Base-by-base conservation (phyloP, 2,329 filamentous ascomycete species). In the Talaromyces sp. region DNA sequence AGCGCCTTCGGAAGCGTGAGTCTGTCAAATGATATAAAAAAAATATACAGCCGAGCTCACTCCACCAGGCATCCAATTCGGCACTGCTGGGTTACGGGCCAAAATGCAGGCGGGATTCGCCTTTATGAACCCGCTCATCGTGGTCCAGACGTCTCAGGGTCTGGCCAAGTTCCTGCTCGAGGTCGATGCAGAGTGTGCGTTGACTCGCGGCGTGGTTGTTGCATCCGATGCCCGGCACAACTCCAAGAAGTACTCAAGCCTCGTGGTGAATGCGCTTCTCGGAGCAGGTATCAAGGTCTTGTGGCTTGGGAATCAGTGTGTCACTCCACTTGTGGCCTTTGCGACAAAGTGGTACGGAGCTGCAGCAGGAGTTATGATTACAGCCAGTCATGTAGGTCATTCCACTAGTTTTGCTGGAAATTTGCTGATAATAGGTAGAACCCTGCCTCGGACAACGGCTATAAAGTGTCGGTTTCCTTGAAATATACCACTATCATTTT, bases 61-160 rank as follows among this genome's bases (percentile, higher is more conserved):
- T 10, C 46, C 21, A 52, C 58, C 58, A 78, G 75, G 77, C 27
- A 86, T 87, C 61, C 79, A 83, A 51, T 87, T 87, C 65, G 85
- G 85, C 26, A 87, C 84, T 6, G 83, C 84, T 43, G 85, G 85
- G 48, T 76, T 88, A 9, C 79, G 85, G 52, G 84, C 83, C n/a
- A 79, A 80, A 41, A 88, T 88, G 85, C 81, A 85, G 65, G 85
- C 85, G 51, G 85, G 85, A 5, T 88, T 87, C 69, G 79, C 85
- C 2, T 82, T 79, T 65, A 83, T 85, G 78, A 85, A 85, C 69
- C 79, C 77, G 17, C 71, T 85, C 58, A 85, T 82, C 0, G 80
- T 85, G 61, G 84, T 85, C 59, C 82, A 87, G 72, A 83, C 85
- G 46, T 86, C 85, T 0, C 85, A 87, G 70, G 85, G 85, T n/a